Percentiles rank a stretch among this genome's conserved stretches.
Conservation (phyloP, 345 rosid genomes). For the Aquilaria malaccensis region DNA sequence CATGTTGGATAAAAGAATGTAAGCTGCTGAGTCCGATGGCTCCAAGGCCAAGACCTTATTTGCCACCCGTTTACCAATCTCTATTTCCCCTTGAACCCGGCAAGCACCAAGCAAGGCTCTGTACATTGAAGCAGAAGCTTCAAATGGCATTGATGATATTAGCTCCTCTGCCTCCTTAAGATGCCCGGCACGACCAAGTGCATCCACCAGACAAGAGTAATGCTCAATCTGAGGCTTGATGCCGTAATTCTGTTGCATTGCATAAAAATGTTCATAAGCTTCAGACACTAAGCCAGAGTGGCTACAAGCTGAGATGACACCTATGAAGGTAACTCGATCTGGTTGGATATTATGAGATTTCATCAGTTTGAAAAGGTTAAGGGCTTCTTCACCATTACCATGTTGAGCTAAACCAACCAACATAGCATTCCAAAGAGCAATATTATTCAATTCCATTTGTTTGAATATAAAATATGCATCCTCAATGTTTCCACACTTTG, state of each 20-base stretch:
- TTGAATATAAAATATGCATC: conserved; percentile 42
- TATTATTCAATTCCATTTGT: conserved; percentile 26
- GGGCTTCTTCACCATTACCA: conserved; percentile 49
- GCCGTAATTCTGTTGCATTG: conserved; percentile 40
- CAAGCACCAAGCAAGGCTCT: conserved; percentile 56
- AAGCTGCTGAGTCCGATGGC: conserved; percentile 45
- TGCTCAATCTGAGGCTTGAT: conserved; percentile 53
- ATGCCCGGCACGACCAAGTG: conserved; percentile 52
- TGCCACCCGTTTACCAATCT: conserved; percentile 45
- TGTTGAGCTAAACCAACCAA: conserved; percentile 52
- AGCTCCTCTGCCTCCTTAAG: conserved; percentile 44
- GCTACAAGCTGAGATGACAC: conserved; percentile 51
- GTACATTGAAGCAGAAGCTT: conserved; percentile 52
- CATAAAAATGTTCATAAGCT: conserved; percentile 30
- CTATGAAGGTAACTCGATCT: conserved; percentile 42
- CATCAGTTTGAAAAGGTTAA: conserved; percentile 37
- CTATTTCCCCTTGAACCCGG: conserved; percentile 38
- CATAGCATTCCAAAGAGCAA: conserved; percentile 45
- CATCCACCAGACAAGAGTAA: conserved; percentile 55
- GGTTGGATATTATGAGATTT: conserved; percentile 29
- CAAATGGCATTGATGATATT: conserved; percentile 42
- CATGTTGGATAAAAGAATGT: conserved; percentile 48
- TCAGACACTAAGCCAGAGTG: conserved; percentile 44
- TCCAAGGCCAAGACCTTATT: conserved; percentile 39
- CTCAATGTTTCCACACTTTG: conserved; percentile 58